phyloP scores from a whole-genome alignment of 331 rosid genomes.

The Pyrus hybrid region DNA sequence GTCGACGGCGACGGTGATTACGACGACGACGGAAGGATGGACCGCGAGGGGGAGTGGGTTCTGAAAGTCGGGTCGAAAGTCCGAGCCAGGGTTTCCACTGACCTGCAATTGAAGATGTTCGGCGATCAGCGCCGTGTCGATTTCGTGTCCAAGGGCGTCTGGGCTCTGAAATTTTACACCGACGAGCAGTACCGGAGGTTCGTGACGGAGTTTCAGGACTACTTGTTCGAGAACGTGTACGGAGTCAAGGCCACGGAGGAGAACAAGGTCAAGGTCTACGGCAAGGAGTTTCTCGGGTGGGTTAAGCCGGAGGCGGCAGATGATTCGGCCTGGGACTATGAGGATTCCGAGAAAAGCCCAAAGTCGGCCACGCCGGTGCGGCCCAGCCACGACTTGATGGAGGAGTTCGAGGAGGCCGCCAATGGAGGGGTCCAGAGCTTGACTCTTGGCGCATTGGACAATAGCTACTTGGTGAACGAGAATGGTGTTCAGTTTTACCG shows the following conservation, averaged over 20 bases:
- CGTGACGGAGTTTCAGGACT: constrained; percentile 61
- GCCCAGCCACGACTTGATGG: constrained; percentile 39
- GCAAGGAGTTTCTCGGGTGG: constrained; percentile 87
- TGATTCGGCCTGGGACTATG: constrained; percentile 77
- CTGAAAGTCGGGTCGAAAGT: constrained; percentile 70
- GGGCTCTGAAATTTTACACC: constrained; percentile 68
- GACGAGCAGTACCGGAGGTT: constrained; percentile 59
- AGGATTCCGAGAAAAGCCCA: constrained; percentile 30
- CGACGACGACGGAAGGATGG: constrained; percentile 18
- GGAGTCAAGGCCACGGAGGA: constrained; percentile 64
- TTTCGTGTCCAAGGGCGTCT: constrained; percentile 67
- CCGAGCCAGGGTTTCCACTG: constrained; percentile 58
- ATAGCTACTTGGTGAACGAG: constrained; percentile 75
- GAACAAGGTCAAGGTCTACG: constrained; percentile 62
- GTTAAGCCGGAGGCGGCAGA: constrained; percentile 80
- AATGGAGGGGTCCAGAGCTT: constrained; percentile 84
- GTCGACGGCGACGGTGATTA: constrained; percentile 23
- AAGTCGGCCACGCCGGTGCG: constrained; percentile 25
- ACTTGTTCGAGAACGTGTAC: constrained; percentile 60
- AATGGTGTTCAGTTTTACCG: constrained; percentile 70
- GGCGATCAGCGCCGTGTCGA: constrained; percentile 79
- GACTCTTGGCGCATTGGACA: constrained; percentile 79
- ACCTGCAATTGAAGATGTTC: constrained; percentile 78
- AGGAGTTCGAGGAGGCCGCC: constrained; percentile 79
- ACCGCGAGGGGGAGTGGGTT: constrained; percentile 33